Evolutionary conservation across 805 yeast genomes (phyloP), one percentile per base, ranked within the genome.

Genomic region (Kockiozyma suomiensis): DNA sequence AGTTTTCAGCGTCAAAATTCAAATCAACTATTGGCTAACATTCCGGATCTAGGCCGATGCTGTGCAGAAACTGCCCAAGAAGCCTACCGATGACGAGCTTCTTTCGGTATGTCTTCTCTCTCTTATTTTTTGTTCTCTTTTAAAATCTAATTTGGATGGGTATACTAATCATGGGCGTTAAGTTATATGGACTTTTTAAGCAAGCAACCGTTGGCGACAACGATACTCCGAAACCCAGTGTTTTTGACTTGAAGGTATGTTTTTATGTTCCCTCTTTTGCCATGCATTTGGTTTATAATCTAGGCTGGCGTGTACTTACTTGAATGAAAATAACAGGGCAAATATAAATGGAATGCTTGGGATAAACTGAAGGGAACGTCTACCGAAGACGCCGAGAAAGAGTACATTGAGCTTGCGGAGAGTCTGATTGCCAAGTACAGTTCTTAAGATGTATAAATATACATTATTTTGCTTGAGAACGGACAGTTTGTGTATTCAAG

Each of bases 301-400:
- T n/a, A n/a, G n/a, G n/a, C n/a, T n/a, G n/a, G n/a, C n/a, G 7
- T 2, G 28, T 37, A 7, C 12, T 7, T 13, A 4, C 28, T 17
- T 25, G 21, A 23, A 12, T 35, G 40, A 5, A 13, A 17, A 10
- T 23, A 25, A 25, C 17, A 59, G 68, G 97, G 93, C 69, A 91
- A 96, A 78, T 88, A 89, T 83, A 94, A 94, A 82, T 94, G 98
- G 98, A 93, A 92, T 73, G 83, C 98, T 7, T 94, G 98, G 98
- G 86, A 86, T 70, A 85, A 85, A 70, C 79, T 86, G 72, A 87
- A 88, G 79, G 99, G 99, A 59, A 83, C 82, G 62, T 76, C 90
- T 42, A 88, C 88, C 76, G 96, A 84, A 69, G 97, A 90, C 37
- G 99, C 99, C 62, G 98, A 93, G 81, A 66, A 81, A 69, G 81